Evolutionary conservation across 2,329 filamentous ascomycete genomes (phyloP).

Genomic region (Tolypocladium amazonense): DNA sequence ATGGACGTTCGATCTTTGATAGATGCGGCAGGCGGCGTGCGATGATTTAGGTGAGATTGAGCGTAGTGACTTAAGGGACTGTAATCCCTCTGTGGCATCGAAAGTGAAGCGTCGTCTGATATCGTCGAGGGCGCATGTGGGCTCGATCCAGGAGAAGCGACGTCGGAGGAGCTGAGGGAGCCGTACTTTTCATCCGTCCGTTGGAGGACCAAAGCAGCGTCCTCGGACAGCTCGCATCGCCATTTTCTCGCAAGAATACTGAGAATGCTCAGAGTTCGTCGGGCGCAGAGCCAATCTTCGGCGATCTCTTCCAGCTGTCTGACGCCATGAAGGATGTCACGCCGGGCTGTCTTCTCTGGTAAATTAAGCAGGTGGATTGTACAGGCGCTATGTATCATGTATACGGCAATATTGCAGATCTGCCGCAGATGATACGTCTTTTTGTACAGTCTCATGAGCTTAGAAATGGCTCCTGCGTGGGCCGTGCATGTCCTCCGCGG

Average conservation of each 20-base stretch:
- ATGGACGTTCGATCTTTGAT: slow-evolving; percentile 1
- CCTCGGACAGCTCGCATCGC: slow-evolving; percentile 76
- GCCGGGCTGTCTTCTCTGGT: slow-evolving; percentile 79
- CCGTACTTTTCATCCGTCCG: slow-evolving; percentile 75
- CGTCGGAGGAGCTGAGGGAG: slow-evolving; percentile 51
- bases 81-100: slow-evolving; percentile 17
- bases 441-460: slow-evolving; percentile 89
- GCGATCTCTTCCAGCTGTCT: slow-evolving; percentile 93
- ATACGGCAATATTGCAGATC: slow-evolving; percentile 93
- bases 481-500: slow-evolving; percentile 85
- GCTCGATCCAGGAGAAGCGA: slow-evolving; percentile 40
- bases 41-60: slow-evolving; percentile 13
- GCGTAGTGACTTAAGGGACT: slow-evolving; percentile 23
- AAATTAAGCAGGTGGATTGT: slow-evolving; percentile 91
- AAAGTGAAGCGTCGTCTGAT: slow-evolving; percentile 14
- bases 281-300: slow-evolving; percentile 85
- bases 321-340: slow-evolving; percentile 83
- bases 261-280: slow-evolving; percentile 75
- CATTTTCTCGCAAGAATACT: slow-evolving; percentile 81
- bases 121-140: slow-evolving; percentile 16
- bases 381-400: slow-evolving; percentile 88
- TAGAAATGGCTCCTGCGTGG: slow-evolving; percentile 81
- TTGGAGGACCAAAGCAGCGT: slow-evolving; percentile 65
- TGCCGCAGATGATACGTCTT: slow-evolving; percentile 83
- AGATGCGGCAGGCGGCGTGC: slow-evolving; percentile 1